Conservation (phyloP, 2,329 filamentous ascomycete genomes). For the Metarhizium brunneum region DNA sequence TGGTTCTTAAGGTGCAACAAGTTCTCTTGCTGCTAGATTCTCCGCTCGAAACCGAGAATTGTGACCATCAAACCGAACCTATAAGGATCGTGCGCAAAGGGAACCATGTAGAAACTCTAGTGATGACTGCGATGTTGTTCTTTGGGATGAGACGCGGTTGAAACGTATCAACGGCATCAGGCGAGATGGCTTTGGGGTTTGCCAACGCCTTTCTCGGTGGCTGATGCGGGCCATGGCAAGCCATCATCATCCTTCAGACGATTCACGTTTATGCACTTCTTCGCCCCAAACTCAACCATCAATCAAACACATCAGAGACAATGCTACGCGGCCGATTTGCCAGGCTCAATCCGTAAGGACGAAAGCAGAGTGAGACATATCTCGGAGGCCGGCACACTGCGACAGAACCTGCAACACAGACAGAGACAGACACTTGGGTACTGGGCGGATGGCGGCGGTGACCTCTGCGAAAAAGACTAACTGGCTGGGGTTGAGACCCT, state of each 20-base stretch:
- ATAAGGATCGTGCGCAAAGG: too few species aligned
- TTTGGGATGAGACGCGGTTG: not conserved
- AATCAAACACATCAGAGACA: not conserved
- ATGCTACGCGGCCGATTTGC: not conserved
- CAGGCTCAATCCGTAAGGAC: not conserved
- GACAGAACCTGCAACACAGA: not conserved
- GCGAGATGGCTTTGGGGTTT: not conserved
- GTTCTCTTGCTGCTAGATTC: not conserved
- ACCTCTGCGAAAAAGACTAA: not conserved
- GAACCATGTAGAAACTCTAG: too few species aligned
- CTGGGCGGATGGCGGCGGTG: not conserved
- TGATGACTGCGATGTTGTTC: too few species aligned
- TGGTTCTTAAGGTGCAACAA: not conserved
- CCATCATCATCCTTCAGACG: not conserved
- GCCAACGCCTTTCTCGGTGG: not conserved
- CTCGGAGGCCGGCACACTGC: slow-evolving; percentile 2
- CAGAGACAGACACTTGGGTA: not conserved
- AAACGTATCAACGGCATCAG: not conserved
- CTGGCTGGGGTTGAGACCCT: not conserved
- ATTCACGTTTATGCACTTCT: too few species aligned
- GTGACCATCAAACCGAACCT: not conserved
- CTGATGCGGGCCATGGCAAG: not conserved
- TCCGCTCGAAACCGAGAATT: not conserved
- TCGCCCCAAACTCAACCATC: not conserved
- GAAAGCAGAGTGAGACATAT: not conserved